phyloP scores from a whole-genome alignment of 1,139 yeast genomes.

The Candida frijolesensis region DNA sequence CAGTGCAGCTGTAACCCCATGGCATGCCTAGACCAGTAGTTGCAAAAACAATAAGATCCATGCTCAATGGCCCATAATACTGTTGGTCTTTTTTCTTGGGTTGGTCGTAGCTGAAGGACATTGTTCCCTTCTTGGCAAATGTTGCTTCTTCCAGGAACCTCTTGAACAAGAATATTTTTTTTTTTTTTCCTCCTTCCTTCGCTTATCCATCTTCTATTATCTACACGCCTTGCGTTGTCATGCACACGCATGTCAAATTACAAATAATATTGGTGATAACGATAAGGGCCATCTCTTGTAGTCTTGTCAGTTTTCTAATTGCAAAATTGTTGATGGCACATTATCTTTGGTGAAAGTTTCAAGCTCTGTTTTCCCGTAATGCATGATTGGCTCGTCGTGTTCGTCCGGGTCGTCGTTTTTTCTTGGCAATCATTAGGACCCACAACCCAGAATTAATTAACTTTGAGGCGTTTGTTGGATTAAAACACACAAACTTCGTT shows the following conservation, averaged over 20 bases:
- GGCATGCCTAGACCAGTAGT: not conserved
- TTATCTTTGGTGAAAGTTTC: no score
- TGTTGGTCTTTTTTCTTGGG: not conserved
- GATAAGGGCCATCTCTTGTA: not conserved
- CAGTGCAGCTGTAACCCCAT: not conserved
- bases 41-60: not conserved
- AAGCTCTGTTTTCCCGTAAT: not conserved
- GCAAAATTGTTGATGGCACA: no score
- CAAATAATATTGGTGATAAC: not conserved
- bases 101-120: not conserved
- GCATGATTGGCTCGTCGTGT: not conserved
- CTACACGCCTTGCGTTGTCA: not conserved
- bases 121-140: not conserved
- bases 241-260: not conserved
- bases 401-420: not conserved
- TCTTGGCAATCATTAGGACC: not conserved
- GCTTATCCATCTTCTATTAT: not conserved
- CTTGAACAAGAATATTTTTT: not conserved
- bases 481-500: no score
- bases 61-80: not conserved
- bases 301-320: not conserved
- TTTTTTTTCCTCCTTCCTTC: not conserved
- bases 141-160: not conserved
- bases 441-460: not conserved
- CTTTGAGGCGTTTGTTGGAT: no score